Conservation (phyloP, 129 eudicot species). For the Flaveria robusta region DNA sequence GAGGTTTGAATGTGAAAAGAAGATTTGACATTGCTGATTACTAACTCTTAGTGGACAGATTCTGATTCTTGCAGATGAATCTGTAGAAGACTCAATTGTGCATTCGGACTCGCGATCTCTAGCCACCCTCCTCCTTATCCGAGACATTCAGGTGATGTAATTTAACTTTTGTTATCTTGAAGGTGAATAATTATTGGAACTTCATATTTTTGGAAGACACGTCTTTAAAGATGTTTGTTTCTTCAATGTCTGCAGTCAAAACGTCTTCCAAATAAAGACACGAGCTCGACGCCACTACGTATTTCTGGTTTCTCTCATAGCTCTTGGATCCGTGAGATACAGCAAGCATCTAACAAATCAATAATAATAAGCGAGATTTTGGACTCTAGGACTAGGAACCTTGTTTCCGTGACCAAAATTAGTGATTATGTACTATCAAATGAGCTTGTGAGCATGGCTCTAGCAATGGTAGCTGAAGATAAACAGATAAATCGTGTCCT, state of each 20-base stretch:
- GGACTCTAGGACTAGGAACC: constrained; percentile 95
- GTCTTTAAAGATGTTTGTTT: neutral
- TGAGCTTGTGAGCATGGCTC: constrained; percentile 98
- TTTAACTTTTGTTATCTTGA: constrained; percentile 13
- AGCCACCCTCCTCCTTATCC: constrained; percentile 96
- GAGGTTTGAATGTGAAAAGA: neutral
- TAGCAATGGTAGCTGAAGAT: constrained; percentile 99
- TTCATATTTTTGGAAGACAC: neutral
- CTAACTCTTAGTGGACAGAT: constrained; percentile 85
- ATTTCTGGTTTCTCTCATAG: constrained; percentile 86
- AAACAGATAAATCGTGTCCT: constrained; percentile 95
- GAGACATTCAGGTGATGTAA: constrained; percentile 83
- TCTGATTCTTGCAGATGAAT: constrained; percentile 99
- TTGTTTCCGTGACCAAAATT: constrained; percentile 89
- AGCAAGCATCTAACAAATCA: constrained; percentile 92
- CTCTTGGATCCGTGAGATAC: constrained; percentile 96
- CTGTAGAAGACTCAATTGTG: constrained; percentile 91
- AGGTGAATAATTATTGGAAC: neutral
- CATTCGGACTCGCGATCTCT: constrained; percentile 96
- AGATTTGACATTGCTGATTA: constrained; percentile 29
- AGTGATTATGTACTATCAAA: constrained; percentile 95
- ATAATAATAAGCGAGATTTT: constrained; percentile 94
- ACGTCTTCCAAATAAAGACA: constrained; percentile 72
- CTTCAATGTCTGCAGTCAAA: constrained; percentile 68
- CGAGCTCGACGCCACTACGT: constrained; percentile 54